phyloP scores from a whole-genome alignment of 345 rosid genomes.

The Euphorbia peplus region DNA sequence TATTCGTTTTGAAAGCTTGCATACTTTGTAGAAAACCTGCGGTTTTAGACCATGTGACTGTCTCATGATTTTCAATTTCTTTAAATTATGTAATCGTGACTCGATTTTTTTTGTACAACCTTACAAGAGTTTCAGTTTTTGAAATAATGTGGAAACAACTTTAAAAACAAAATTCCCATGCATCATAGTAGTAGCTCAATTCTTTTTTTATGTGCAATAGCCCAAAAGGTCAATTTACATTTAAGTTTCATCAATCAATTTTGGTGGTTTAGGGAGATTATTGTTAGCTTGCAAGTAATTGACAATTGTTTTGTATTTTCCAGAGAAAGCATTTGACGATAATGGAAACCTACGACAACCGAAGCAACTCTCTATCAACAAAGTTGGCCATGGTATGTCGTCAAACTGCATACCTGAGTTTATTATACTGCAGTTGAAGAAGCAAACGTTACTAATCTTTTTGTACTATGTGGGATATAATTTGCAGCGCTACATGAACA shows the following conservation, averaged over 20 bases:
- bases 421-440: background rate
- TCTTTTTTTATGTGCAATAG: background rate
- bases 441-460: slow-evolving; percentile 2
- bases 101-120: too few species aligned
- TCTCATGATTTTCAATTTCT: background rate
- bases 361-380: slow-evolving; percentile 84
- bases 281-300: slow-evolving; percentile 5
- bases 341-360: slow-evolving; percentile 76
- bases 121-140: too few species aligned
- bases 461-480: slow-evolving; percentile 2
- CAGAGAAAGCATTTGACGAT: slow-evolving; percentile 87
- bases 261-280: background rate
- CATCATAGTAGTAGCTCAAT: background rate
- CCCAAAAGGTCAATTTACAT: too few species aligned
- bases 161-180: background rate
- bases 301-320: slow-evolving; percentile 17
- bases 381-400: slow-evolving; percentile 89
- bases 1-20: background rate
- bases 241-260: background rate
- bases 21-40: background rate
- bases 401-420: slow-evolving; percentile 3
- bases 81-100: too few species aligned
- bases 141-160: too few species aligned
- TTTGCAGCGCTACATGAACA: slow-evolving; percentile 79
- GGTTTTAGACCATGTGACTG: background rate